A percentile compares a stretch with the other conserved stretches of the same genome.
These are phyloP conservation scores for Coniochaeta hoffmannii DNA, from an alignment of 2,329 filamentous ascomycete genomes.

Conservation along the genomic window DNA sequence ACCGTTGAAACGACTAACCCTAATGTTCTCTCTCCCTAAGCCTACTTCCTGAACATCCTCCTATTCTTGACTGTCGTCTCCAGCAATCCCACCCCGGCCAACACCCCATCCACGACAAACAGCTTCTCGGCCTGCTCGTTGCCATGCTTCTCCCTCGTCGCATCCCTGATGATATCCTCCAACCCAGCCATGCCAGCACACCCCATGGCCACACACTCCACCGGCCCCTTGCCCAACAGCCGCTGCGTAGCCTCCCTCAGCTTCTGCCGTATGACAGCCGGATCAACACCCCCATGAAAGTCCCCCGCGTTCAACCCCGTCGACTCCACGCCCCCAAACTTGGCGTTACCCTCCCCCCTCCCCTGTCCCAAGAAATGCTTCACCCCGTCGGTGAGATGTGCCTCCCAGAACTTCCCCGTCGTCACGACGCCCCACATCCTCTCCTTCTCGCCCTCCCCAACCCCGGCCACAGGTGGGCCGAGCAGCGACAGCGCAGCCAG, in stretches of 20 bases:
- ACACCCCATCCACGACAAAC: slow-evolving; percentile 73
- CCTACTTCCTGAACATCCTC: slow-evolving; percentile 23
- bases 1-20: neutral
- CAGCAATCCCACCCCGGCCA: slow-evolving; percentile 58
- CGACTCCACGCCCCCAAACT: slow-evolving; percentile 74
- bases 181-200: slow-evolving; percentile 90
- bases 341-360: slow-evolving; percentile 24
- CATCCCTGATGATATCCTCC: slow-evolving; percentile 65
- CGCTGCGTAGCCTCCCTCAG: slow-evolving; percentile 64
- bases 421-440: slow-evolving; percentile 77
- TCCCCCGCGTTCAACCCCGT: slow-evolving; percentile 76
- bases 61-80: slow-evolving; percentile 44
- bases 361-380: slow-evolving; percentile 51
- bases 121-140: slow-evolving; percentile 46
- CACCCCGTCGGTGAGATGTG: slow-evolving; percentile 61
- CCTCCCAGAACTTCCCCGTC: slow-evolving; percentile 78
- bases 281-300: slow-evolving; percentile 62
- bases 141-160: slow-evolving; percentile 58
- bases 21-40: neutral
- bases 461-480: slow-evolving; percentile 16
- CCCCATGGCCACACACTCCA: slow-evolving; percentile 71
- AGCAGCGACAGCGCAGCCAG: slow-evolving; percentile 52
- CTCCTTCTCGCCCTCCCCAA: slow-evolving; percentile 4
- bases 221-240: slow-evolving; percentile 48
- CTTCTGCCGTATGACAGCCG: slow-evolving; percentile 54